A percentile compares a stretch with the other conserved stretches of the same genome.
Conservation (phyloP, 495 filamentous ascomycete genomes). For the Trichocladium antarcticum region DNA sequence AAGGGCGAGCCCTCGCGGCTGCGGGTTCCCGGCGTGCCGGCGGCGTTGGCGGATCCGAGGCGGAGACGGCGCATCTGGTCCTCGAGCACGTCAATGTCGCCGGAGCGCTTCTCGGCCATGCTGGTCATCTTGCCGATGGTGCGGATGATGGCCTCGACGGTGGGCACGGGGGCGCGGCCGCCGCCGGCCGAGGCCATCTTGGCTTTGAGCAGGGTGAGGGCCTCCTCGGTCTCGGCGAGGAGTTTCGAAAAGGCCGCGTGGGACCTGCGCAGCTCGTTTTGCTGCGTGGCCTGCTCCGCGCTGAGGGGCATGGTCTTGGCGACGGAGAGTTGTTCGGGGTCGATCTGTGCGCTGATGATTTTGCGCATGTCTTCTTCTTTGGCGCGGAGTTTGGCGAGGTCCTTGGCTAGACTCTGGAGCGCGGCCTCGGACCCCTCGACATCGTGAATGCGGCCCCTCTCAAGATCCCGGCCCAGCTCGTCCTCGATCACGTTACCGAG, state of each 20-base stretch:
- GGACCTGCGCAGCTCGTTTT: slow-evolving; percentile 64
- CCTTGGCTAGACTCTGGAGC: slow-evolving; percentile 51
- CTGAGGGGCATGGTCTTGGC: slow-evolving; percentile 61
- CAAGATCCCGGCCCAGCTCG: slow-evolving; percentile 46
- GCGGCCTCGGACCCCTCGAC: slow-evolving; percentile 51
- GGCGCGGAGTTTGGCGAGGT: slow-evolving; percentile 53
- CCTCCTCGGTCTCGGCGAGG: slow-evolving; percentile 68
- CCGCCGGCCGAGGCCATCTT: slow-evolving; percentile 52
- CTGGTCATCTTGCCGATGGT: slow-evolving; percentile 87
- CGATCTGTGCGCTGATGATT: slow-evolving; percentile 47
- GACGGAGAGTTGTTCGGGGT: slow-evolving; percentile 50
- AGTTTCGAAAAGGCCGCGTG: slow-evolving; percentile 59
- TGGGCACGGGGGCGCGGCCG: slow-evolving; percentile 47
- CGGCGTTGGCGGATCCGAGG: slow-evolving; percentile 32
- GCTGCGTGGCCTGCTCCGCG: slow-evolving; percentile 67
- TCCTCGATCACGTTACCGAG: slow-evolving; percentile 47
- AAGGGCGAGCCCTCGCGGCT: slow-evolving; percentile 54
- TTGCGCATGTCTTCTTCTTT: slow-evolving; percentile 66
- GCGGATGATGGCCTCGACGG: slow-evolving; percentile 79
- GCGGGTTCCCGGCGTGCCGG: slow-evolving; percentile 19
- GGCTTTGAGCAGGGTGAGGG: slow-evolving; percentile 67
- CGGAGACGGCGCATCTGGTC: slow-evolving; percentile 66
- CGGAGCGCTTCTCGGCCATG: slow-evolving; percentile 76
- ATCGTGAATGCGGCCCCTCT: slow-evolving; percentile 52
- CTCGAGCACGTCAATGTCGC: slow-evolving; percentile 82